These are phyloP conservation scores for Alternaria tenuissima DNA, from an alignment of 2,329 filamentous ascomycete genomes.

Conservation along the genomic window DNA sequence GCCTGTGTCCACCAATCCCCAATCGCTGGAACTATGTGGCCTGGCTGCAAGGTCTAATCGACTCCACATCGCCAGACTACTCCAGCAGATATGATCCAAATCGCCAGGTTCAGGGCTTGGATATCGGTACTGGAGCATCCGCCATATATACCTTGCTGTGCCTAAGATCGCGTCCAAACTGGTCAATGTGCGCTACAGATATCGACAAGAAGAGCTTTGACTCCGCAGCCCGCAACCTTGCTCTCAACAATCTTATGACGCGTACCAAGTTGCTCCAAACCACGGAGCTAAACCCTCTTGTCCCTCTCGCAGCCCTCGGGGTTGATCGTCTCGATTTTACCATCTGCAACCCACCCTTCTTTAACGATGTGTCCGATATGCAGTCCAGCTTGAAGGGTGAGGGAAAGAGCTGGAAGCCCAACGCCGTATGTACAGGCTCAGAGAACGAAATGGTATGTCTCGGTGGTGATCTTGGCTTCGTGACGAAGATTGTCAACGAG, in stretches of 20 bases:
- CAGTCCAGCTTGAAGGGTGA: constrained; percentile 63
- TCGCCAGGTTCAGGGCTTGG: constrained; percentile 72
- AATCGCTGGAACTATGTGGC: constrained; percentile 85
- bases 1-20: constrained; percentile 83
- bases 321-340: constrained; percentile 75
- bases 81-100: constrained; percentile 57
- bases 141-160: constrained; percentile 90
- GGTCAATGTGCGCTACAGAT: constrained; percentile 68
- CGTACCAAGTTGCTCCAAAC: constrained; percentile 72
- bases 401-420: constrained; percentile 72
- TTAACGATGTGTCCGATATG: constrained; percentile 76
- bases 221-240: constrained; percentile 73
- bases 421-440: constrained; percentile 78
- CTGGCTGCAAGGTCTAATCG: constrained; percentile 84
- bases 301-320: constrained; percentile 68
- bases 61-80: constrained; percentile 66
- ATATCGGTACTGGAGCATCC: constrained; percentile 90
- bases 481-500: constrained; percentile 74
- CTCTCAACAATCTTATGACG: constrained; percentile 68
- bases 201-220: constrained; percentile 75
- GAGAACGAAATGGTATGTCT: constrained; percentile 83
- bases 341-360: constrained; percentile 97
- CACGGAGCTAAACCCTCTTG: constrained; percentile 60
- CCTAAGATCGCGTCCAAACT: constrained; percentile 70
- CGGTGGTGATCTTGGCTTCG: constrained; percentile 81